These are phyloP conservation scores for Aethionema arabicum DNA, from an alignment of 345 rosid species.

Conservation along the genomic window DNA sequence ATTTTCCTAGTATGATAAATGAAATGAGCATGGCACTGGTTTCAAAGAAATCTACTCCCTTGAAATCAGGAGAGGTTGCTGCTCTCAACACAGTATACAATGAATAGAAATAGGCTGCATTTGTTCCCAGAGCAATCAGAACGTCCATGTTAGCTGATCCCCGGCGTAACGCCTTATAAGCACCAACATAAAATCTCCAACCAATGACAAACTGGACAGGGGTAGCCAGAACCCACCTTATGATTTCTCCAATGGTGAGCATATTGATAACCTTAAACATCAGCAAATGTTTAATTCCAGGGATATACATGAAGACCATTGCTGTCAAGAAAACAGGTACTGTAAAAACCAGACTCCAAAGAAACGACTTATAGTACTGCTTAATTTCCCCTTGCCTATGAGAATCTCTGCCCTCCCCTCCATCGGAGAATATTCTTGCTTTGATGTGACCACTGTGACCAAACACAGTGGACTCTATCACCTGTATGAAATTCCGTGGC, in stretches of 20 bases:
- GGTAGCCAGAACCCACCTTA: slow-evolving; percentile 70
- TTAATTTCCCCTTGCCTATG: slow-evolving; percentile 60
- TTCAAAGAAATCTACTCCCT: slow-evolving; percentile 85
- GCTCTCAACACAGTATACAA: slow-evolving; percentile 76
- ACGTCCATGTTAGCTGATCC: slow-evolving; percentile 98
- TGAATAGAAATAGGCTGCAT: slow-evolving; percentile 90
- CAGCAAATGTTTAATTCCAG: slow-evolving; percentile 55
- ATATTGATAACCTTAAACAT: slow-evolving; percentile 71
- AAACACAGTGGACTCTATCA: slow-evolving; percentile 76
- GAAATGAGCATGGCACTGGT: slow-evolving; percentile 97
- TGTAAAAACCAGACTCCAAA: slow-evolving; percentile 87
- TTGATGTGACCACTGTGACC: slow-evolving; percentile 63
- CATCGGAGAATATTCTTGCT: slow-evolving; percentile 67
- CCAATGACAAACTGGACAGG: slow-evolving; percentile 92
- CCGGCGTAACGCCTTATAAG: slow-evolving; percentile 73
- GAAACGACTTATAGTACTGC: slow-evolving; percentile 61
- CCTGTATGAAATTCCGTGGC: slow-evolving; percentile 68
- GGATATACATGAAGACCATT: slow-evolving; percentile 84
- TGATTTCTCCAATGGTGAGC: slow-evolving; percentile 62
- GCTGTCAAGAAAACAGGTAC: slow-evolving; percentile 76
- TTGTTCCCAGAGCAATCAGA: slow-evolving; percentile 84
- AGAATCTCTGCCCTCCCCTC: slow-evolving; percentile 58
- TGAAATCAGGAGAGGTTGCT: slow-evolving; percentile 56
- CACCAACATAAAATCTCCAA: slow-evolving; percentile 70
- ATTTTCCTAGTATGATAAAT: slow-evolving; percentile 86